Evolutionary conservation across 352 stramenopile genomes (phyloP).

Genomic region (Globisporangium splendens): DNA sequence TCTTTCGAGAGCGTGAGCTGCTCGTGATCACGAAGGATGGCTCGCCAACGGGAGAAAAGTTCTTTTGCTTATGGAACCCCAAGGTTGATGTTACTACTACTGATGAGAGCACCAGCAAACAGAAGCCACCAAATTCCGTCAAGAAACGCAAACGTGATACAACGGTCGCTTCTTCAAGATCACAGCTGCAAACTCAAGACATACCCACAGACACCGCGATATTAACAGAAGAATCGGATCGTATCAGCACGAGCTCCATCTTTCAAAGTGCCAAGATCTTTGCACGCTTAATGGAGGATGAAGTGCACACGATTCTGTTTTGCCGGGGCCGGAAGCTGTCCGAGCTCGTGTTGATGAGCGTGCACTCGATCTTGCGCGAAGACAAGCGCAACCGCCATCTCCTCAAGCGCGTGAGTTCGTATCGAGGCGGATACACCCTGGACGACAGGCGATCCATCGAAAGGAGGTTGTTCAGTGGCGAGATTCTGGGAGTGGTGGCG

Average conservation of each 20-base stretch:
- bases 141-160: conserved; percentile 3
- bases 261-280: conserved; percentile 93
- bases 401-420: conserved; percentile 87
- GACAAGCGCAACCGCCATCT: conserved; percentile 35
- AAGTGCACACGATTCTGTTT: conserved; percentile 95
- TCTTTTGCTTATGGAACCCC: conserved; percentile 97
- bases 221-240: neutral
- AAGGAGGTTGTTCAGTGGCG: conserved; percentile 90
- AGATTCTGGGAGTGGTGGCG: conserved; percentile 93
- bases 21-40: conserved; percentile 87
- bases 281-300: conserved; percentile 81
- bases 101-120: neutral
- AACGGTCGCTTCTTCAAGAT: neutral
- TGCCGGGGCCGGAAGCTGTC: conserved; percentile 93
- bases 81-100: conserved; percentile 34
- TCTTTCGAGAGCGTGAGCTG: conserved; percentile 53
- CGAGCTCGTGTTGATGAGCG: conserved; percentile 89
- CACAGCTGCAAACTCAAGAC: neutral
- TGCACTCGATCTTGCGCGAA: conserved; percentile 62
- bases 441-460: conserved; percentile 93
- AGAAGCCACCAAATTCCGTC: neutral
- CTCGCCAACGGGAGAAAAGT: conserved; percentile 87
- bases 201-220: neutral
- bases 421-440: conserved; percentile 95
- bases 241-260: conserved; percentile 53